These are phyloP conservation scores for Rhizopogon vinicolor DNA, from an alignment of 768 basidiomycete species.

Conservation along the genomic window DNA sequence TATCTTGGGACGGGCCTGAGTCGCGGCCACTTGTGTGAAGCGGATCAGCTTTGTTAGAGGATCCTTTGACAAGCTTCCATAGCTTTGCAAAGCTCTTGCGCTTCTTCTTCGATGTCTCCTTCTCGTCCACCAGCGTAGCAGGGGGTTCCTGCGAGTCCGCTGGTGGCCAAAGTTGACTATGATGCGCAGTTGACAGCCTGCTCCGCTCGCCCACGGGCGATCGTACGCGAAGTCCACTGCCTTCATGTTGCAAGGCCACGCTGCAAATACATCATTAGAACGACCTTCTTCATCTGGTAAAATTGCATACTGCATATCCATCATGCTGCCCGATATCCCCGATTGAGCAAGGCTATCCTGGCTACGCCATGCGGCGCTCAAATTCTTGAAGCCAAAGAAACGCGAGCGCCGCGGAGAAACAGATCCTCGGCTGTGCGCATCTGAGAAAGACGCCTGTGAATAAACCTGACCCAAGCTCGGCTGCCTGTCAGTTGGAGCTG, in stretches of 20 bases:
- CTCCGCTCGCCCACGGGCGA: constrained; percentile 32
- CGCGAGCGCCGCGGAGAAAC: constrained; percentile 62
- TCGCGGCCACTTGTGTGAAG: constrained; percentile 20
- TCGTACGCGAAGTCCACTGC: constrained; percentile 25
- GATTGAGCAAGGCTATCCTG: constrained; percentile 81
- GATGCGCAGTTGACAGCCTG: constrained; percentile 30
- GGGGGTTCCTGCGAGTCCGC: constrained; percentile 30
- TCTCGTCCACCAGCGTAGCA: constrained; percentile 22
- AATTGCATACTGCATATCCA: constrained; percentile 83
- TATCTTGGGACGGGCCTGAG: constrained; percentile 33
- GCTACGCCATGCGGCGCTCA: constrained; percentile 69
- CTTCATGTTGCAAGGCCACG: constrained; percentile 74
- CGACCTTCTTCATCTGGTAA: constrained; percentile 2
- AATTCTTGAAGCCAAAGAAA: constrained; percentile 75
- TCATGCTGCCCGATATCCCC: constrained; percentile 81
- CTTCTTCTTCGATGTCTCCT: constrained; percentile 68
- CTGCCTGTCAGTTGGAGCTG: constrained; percentile 53
- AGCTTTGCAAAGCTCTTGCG: constrained; percentile 75
- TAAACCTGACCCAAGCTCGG: constrained; percentile 59
- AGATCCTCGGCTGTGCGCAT: constrained; percentile 70
- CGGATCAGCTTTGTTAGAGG: constrained; percentile 37
- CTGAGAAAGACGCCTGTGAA: constrained; percentile 78
- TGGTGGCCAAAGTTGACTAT: constrained; percentile 51
- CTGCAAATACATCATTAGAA: constrained; percentile 31
- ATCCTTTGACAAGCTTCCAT: constrained; percentile 72